These are phyloP conservation scores for Penicillium polonicum DNA, from an alignment of 2,329 filamentous ascomycete genomes.

Conservation along the genomic window DNA sequence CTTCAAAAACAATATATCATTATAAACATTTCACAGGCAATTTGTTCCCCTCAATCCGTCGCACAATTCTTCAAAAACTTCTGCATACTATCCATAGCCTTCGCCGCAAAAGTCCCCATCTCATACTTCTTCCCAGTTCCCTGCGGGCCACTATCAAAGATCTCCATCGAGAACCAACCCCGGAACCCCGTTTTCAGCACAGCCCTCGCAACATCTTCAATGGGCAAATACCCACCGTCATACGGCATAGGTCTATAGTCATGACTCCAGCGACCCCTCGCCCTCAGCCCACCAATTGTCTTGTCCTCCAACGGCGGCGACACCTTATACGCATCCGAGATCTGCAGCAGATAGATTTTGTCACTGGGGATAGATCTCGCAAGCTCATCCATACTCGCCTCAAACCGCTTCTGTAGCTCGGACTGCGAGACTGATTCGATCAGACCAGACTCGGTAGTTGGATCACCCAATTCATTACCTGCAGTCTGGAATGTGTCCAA, in stretches of 20 bases:
- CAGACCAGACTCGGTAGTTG: conserved; percentile 61
- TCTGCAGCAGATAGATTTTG: conserved; percentile 73
- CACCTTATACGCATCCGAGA: conserved; percentile 70
- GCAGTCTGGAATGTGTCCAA: conserved; percentile 76
- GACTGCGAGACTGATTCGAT: conserved; percentile 50
- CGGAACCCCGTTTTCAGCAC: conserved; percentile 67
- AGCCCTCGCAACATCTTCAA: conserved; percentile 62
- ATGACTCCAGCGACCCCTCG: conserved; percentile 69
- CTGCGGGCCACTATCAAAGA: conserved; percentile 62
- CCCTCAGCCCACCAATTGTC: conserved; percentile 55
- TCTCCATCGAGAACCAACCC: conserved; percentile 67
- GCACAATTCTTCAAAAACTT: conserved; percentile 45
- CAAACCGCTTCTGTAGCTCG: conserved; percentile 53
- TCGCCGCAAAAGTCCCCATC: conserved; percentile 50
- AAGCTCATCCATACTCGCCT: conserved; percentile 57
- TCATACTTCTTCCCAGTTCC: conserved; percentile 55
- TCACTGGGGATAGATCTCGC: conserved; percentile 58
- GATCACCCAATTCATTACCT: conserved; percentile 71
- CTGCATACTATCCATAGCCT: conserved; percentile 52
- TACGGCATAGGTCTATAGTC: conserved; percentile 68
- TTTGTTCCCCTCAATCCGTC: conserved; percentile 4
- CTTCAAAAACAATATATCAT: not conserved
- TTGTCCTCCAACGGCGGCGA: conserved; percentile 54
- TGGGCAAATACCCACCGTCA: conserved; percentile 68
- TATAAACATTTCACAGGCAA: not conserved